Evolutionary conservation across 176 grass and related monocot genomes (phyloP), one percentile per base, ranked within the genome.

Genomic region (Miscanthus lutarioriparius): DNA sequence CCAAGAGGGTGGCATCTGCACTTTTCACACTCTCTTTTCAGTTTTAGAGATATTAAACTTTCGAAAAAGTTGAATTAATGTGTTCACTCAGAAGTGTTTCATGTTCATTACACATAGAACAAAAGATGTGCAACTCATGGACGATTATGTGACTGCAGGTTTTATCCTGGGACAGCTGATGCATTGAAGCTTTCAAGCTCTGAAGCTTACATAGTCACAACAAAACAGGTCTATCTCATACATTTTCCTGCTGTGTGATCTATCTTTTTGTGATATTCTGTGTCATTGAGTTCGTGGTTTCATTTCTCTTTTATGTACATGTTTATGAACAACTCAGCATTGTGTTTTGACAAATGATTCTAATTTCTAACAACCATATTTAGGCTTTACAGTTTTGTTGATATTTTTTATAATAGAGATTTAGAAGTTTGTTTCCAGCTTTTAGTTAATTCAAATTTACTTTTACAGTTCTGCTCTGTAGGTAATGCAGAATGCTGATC

Each of bases 181-280:
- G 95, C 95, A 78, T 85, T 98, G 78, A 98, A 88, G 89, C 91
- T 98, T 93, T 89, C 95, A 82, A 93, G 87, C 77, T 98, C 95
- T 53, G 89, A 90, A 81, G 54, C 93, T 26, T 98, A 98, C 88
- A 93, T 95, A 85, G 91, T 98, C n/a, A 98, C 95, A 59, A 98
- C 95, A 80, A 98, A 98, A 74, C 92, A 98, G 90, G 95, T 95
- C 13, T 58, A 22, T 53, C 27, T 80, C 35, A 10, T 54, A 67
- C 23, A 35, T 65, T 53, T 72, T 33, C 10, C 13, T 22, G 14
- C 17, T 67, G 27, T 82, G 26, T 36, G 70, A 7, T 20, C 64
- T 79, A 49, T 27, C 35, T 43, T 41, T 80, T 62, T 30, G 56
- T 15, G 25, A 16, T 64, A 19, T 76, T 75, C 47, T 41, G 20